phyloP scores from a whole-genome alignment of 805 yeast species.

The Sugiyamaella chiloensis region DNA sequence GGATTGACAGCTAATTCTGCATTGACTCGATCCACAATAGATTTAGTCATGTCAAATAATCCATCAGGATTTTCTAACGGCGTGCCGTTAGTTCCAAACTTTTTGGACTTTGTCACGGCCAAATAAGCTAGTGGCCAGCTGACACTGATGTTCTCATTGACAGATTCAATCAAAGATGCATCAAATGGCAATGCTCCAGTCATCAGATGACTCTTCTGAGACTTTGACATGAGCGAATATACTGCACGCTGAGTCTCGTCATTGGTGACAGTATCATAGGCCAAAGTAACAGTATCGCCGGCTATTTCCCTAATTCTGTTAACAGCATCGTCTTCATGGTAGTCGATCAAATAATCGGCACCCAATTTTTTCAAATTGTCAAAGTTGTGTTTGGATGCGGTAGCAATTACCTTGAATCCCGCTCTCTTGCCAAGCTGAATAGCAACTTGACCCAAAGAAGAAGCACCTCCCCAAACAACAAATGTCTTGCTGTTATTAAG shows the following conservation, averaged over 20 bases:
- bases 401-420: constrained; percentile 47
- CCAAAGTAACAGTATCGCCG: constrained; percentile 25
- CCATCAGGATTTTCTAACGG: constrained; percentile 16
- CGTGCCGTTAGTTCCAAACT: constrained; percentile 10
- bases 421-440: constrained; percentile 56
- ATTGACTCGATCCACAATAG: constrained; percentile 7
- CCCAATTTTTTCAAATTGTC: constrained; percentile 44
- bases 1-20: constrained; percentile 1
- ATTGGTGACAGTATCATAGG: constrained; percentile 28
- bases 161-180: not conserved
- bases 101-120: constrained; percentile 15
- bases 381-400: constrained; percentile 49
- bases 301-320: constrained; percentile 38
- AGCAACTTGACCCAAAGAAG: constrained; percentile 56
- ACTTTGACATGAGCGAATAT: constrained; percentile 16
- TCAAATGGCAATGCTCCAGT: constrained; percentile 6
- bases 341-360: constrained; percentile 50
- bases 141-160: constrained; percentile 10
- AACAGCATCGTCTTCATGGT: constrained; percentile 42
- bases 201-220: constrained; percentile 9
- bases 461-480: constrained; percentile 47
- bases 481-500: constrained; percentile 22
- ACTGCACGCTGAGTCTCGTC: constrained; percentile 18
- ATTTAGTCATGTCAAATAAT: constrained; percentile 9
- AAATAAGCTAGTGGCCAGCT: constrained; percentile 18